phyloP scores from a whole-genome alignment of 352 stramenopile genomes.

The Phytopythium cucurbitacearum region DNA sequence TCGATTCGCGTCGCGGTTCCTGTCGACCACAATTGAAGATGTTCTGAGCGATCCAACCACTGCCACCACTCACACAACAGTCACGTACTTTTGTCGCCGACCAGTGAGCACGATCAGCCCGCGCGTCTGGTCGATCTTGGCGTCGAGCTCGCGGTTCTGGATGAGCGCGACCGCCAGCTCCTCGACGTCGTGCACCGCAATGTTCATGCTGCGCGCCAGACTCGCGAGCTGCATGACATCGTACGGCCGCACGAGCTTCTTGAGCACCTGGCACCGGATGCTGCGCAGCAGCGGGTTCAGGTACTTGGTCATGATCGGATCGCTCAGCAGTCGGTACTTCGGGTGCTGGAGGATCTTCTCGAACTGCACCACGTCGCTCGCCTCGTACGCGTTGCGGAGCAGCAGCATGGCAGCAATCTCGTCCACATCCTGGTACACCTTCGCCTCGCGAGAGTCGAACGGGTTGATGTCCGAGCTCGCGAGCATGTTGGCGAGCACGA shows the following conservation, averaged over 20 bases:
- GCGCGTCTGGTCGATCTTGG: slow-evolving; percentile 87
- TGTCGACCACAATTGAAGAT: slow-evolving; percentile 7
- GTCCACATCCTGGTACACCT: slow-evolving; percentile 84
- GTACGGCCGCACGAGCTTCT: slow-evolving; percentile 90
- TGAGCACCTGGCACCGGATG: slow-evolving; percentile 92
- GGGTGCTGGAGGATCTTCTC: slow-evolving; percentile 90
- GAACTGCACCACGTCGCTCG: slow-evolving; percentile 92
- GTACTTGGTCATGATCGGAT: slow-evolving; percentile 92
- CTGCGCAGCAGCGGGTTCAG: slow-evolving; percentile 91
- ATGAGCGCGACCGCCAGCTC: slow-evolving; percentile 90
- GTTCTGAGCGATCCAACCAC: too few relatives aligned
- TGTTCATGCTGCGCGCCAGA: slow-evolving; percentile 89
- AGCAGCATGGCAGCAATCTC: slow-evolving; percentile 78
- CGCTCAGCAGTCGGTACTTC: slow-evolving; percentile 88
- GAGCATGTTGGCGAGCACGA: slow-evolving; percentile 92
- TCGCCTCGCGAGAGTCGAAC: slow-evolving; percentile 92
- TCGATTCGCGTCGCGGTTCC: slow-evolving; percentile 35
- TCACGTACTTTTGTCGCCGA: slow-evolving; percentile 41
- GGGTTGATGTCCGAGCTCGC: slow-evolving; percentile 91
- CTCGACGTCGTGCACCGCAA: slow-evolving; percentile 84
- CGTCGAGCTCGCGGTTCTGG: slow-evolving; percentile 86
- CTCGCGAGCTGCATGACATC: slow-evolving; percentile 85
- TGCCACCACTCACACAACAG: not conserved
- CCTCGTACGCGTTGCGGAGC: slow-evolving; percentile 63
- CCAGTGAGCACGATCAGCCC: slow-evolving; percentile 46